phyloP scores from a whole-genome alignment of 108 stramenopile species.

The Thalassiosira profunda region DNA sequence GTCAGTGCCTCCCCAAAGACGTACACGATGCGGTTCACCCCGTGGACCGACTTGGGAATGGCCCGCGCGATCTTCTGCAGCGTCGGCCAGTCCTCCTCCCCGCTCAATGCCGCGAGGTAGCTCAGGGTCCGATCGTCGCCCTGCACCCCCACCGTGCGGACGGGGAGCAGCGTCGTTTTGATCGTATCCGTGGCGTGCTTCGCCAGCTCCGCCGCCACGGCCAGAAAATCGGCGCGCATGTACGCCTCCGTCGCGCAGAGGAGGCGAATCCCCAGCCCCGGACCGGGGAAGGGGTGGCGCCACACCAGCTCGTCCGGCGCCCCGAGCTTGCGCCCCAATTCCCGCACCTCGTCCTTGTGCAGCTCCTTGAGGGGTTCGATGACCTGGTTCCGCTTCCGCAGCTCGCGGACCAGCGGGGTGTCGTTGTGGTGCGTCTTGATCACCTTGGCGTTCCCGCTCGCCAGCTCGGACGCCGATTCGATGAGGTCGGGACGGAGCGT shows the following conservation, averaged over 20 bases:
- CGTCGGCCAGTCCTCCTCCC: no score
- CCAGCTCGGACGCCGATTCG: conserved; percentile 97
- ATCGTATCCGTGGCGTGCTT: conserved; percentile 89
- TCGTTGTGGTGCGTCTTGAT: conserved; percentile 99
- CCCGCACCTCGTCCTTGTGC: conserved; percentile 98
- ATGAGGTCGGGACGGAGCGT: conserved; percentile 99
- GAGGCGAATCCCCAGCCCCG: conserved; percentile 98
- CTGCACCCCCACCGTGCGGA: conserved; percentile 98
- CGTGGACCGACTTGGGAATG: no score
- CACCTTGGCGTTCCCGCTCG: conserved; percentile 98
- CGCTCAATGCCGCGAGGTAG: conserved; percentile 87
- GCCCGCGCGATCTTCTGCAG: no score
- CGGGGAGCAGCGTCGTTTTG: conserved; percentile 96
- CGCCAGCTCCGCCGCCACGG: conserved; percentile 96
- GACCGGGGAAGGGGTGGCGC: conserved; percentile 99
- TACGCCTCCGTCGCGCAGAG: conserved; percentile 92
- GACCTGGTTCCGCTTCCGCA: conserved; percentile 96
- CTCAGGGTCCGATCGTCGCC: conserved; percentile 98
- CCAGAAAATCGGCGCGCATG: conserved; percentile 89
- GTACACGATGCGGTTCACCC: no score
- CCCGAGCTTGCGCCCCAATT: conserved; percentile 93
- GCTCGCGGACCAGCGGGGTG: conserved; percentile 94
- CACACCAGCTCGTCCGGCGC: conserved; percentile 96
- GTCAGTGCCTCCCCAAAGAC: no score
- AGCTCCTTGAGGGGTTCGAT: conserved; percentile 99